A percentile compares a stretch with the other conserved stretches of the same genome.
These are phyloP conservation scores for Plasmodium gaboni DNA, from an alignment of 169 alveolate species.

Conservation along the genomic window DNA sequence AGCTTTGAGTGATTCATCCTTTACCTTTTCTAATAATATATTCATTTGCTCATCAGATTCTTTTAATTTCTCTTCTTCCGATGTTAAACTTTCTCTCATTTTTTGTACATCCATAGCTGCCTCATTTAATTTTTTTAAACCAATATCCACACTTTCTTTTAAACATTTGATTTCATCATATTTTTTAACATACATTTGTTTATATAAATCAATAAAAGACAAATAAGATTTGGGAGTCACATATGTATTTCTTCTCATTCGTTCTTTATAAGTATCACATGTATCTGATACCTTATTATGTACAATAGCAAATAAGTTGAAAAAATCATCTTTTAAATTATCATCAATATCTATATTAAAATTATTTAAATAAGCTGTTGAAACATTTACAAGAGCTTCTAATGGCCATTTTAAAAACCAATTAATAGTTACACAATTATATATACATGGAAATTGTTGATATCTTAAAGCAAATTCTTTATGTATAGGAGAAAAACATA, in stretches of 20 bases:
- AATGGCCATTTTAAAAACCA: conserved; percentile 98
- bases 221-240: conserved; percentile 98
- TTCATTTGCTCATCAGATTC: conserved; percentile 94
- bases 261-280: conserved; percentile 93
- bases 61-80: conserved; percentile 93
- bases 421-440: conserved; percentile 96
- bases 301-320: conserved; percentile 79
- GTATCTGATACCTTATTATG: conserved; percentile 92
- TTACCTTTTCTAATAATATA: conserved; percentile 91
- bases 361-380: conserved; percentile 91
- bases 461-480: conserved; percentile 96
- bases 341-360: conserved; percentile 80
- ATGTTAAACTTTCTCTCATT: conserved; percentile 93
- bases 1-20: conserved; percentile 94
- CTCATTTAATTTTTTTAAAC: conserved; percentile 94
- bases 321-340: conserved; percentile 56
- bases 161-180: conserved; percentile 93
- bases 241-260: conserved; percentile 96
- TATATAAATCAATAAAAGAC: conserved; percentile 94
- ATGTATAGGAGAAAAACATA: conserved; percentile 97
- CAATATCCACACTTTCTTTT: conserved; percentile 93
- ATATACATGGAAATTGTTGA: conserved; percentile 97
- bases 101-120: conserved; percentile 95
- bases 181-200: conserved; percentile 91
- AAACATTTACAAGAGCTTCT: conserved; percentile 96